Evolutionary conservation across 768 basidiomycete genomes (phyloP).

Genomic region (Xanthoconium stramineum): DNA sequence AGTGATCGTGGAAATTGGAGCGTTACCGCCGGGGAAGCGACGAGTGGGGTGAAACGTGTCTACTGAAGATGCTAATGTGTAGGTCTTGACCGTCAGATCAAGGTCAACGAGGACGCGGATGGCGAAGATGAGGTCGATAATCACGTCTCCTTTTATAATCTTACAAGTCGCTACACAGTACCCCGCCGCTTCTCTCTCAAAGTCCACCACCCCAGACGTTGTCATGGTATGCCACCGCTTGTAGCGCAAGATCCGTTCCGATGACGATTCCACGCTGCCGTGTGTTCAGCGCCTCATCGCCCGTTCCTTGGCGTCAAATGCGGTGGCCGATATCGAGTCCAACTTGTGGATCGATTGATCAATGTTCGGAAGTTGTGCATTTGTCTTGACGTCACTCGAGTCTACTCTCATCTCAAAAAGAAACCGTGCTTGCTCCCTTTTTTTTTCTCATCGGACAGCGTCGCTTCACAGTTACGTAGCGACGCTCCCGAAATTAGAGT

Average conservation of each 20-base stretch:
- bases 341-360: too few species aligned
- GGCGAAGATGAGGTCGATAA: not conserved
- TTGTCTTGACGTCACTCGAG: constrained; percentile 10
- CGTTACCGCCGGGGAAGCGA: not conserved
- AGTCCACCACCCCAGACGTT: not conserved
- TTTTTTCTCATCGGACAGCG: not conserved
- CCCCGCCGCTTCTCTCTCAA: not conserved
- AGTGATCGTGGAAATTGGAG: constrained; percentile 18
- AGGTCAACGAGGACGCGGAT: not conserved
- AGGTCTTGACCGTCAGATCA: not conserved
- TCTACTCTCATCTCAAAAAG: not conserved
- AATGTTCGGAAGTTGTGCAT: not conserved
- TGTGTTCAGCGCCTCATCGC: too few species aligned
- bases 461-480: not conserved
- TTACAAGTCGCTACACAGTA: not conserved
- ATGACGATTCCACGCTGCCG: not conserved
- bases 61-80: too few species aligned
- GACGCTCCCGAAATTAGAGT: not conserved
- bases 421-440: not conserved
- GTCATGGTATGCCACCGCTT: not conserved
- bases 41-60: not conserved
- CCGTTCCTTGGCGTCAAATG: too few species aligned
- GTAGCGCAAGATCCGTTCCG: constrained; percentile 11
- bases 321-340: too few species aligned
- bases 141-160: not conserved